A percentile compares a stretch with the other conserved stretches of the same genome.
These are phyloP conservation scores for Sodiomyces alkalinus DNA, from an alignment of 2,329 filamentous ascomycete species.

Conservation along the genomic window DNA sequence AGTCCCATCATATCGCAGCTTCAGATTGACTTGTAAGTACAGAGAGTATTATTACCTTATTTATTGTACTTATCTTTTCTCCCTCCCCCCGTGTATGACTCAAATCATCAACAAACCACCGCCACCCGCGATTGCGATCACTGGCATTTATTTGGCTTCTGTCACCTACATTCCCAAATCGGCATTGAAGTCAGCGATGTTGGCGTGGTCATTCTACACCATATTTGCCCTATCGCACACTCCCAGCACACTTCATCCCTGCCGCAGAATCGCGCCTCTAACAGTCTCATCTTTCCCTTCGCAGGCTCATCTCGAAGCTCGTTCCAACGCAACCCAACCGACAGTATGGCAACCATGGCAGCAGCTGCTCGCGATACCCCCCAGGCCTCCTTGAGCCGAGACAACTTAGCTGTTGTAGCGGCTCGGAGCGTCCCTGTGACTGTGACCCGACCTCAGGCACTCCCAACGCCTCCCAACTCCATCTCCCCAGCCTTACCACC, in stretches of 20 bases:
- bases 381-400: conserved; percentile 42
- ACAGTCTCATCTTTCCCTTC: not conserved
- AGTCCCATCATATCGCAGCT: conserved; percentile 7
- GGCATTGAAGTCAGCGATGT: too few relatives aligned
- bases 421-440: conserved; percentile 44
- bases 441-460: conserved; percentile 45
- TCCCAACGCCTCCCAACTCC: conserved; percentile 89
- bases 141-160: too few relatives aligned
- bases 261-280: too few relatives aligned
- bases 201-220: too few relatives aligned
- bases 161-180: too few relatives aligned
- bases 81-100: conserved; percentile 6
- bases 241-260: conserved; percentile 2
- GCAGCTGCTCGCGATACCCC: conserved; percentile 53
- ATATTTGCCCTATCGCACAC: too few relatives aligned
- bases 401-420: conserved; percentile 61
- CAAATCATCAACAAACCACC: conserved; percentile 5
- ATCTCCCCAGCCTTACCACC: conserved; percentile 79
- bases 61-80: conserved; percentile 1
- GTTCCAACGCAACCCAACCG: conserved; percentile 12
- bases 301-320: conserved; percentile 32
- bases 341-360: conserved; percentile 49
- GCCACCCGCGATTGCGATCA: too few relatives aligned
- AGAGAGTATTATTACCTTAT: too few relatives aligned
- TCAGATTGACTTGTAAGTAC: conserved; percentile 2